Percentiles rank a stretch among this genome's conserved stretches.
These are phyloP conservation scores for Borovskyia barvae DNA, from an alignment of 208 protist species.

Conservation along the genomic window DNA sequence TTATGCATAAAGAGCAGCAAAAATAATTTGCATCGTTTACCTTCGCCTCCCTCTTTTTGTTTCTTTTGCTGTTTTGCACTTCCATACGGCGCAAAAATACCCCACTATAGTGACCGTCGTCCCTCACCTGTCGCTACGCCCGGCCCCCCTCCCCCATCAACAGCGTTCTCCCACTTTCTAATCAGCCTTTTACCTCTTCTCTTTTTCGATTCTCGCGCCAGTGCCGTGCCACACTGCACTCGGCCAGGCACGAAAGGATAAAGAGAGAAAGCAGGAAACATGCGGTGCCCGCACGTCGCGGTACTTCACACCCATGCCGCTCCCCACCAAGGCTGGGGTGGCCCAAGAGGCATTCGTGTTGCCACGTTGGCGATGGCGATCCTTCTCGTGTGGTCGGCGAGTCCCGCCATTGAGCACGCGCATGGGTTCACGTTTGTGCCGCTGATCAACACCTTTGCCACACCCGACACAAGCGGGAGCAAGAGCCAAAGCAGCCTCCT, in stretches of 20 bases:
- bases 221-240: no score
- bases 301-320: no score
- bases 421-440: slow-evolving; percentile 26
- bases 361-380: neutral
- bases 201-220: no score
- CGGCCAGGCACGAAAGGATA: no score
- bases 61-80: neutral
- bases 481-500: slow-evolving; percentile 5
- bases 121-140: no score
- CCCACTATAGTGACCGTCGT: neutral
- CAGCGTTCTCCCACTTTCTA: no score
- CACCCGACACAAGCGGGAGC: slow-evolving; percentile 6
- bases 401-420: slow-evolving; percentile 1
- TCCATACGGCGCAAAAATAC: neutral
- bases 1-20: no score
- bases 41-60: slow-evolving; percentile 1
- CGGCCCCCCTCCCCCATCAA: no score
- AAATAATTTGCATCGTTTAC: neutral
- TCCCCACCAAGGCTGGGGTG: no score
- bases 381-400: slow-evolving; percentile 8
- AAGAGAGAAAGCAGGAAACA: no score
- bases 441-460: slow-evolving; percentile 18
- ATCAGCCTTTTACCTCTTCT: no score
- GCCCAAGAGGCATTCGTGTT: neutral
- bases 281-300: no score